Base-by-base conservation (phyloP, 352 stramenopile species). In the Phytophthora aleatoria region DNA sequence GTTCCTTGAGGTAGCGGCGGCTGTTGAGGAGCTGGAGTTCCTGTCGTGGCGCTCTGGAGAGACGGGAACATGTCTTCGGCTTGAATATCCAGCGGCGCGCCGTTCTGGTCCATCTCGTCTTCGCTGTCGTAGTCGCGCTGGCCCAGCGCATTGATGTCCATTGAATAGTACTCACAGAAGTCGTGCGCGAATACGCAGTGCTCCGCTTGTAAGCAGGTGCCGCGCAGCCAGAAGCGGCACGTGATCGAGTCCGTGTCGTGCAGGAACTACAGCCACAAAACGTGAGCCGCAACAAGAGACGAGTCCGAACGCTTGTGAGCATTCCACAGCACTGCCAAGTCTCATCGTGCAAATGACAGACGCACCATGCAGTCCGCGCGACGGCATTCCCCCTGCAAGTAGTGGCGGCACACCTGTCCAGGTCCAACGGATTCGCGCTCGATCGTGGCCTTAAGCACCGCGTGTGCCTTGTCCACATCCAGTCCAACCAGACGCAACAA, bases 311-410 rank as follows among this genome's bases (percentile, higher is more conserved):
- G 48, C 50, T 60, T 42, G 47, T 61, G 57, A 68, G 63, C 58
- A 65, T 51, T 44, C 53, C 50, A 56, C 41, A 39, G 49, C 35
- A 57, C 50, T 61, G 49, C 50, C 67, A 73, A 57, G 33, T 35
- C 54, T 73, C 27, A 67, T 64, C 47, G 43, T 45, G 50, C 20
- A 64, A 73, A 73, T 49, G 55, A 64, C 42, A 69, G 57, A 77
- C 71, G 60, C 65, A 93, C 87, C 87, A 92, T 93, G 73, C 87
- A 95, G 57, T 95, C 87, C 5, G 87, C 85, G 60, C 87, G 85
- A 43, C 85, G 85, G 42, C 87, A 95, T 42, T 94, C 83, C 16
- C 87, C 87, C 31, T 87, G 78, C 41, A 95, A 56, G 50, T 94
- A 94, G 61, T 95, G 87, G 31, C 87, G 81, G 44, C 87, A 95